Base-by-base conservation (phyloP, 306 rosid species). In the Geum urbanum region DNA sequence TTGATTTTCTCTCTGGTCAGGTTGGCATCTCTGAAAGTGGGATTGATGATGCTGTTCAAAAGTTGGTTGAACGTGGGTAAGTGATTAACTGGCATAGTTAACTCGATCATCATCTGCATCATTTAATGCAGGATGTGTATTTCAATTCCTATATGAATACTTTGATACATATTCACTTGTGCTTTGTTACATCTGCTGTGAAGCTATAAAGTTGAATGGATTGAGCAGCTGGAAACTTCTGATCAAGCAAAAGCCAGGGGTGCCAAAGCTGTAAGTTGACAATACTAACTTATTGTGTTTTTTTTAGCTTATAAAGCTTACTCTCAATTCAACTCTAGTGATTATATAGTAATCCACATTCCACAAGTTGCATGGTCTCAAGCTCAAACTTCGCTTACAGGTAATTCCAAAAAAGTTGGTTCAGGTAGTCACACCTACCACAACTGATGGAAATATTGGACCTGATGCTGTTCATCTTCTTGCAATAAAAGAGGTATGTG, bases 21-120 rank as follows among this genome's bases (percentile, higher is more conserved):
- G 98, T 92, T 78, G 98, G 98, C 59, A 86, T 92, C 70, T 87
- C 96, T 81, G 98, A 92, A 81, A 88, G 96, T 87, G 98, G 98
- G 74, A 90, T 92, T 85, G 98, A 90, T 61, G 91, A 86, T 81
- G 98, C 98, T 76, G 81, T 92, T 76, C 89, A 88, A 55, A 94
- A 90, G 81, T 83, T 94, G 74, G 98, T 94, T 78, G 90, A 92
- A 66, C 89, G 94, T 32, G 98, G 97, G 98, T 94, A 88, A 79
- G 98, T 75, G 70, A 37, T 66, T 80, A 69, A 54, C 48, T 40
- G 79, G 41, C 46, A 64, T 74, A 75, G 61, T 3, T 50, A 24
- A 50, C 35, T 44, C 48, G 41, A 16, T 69, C 60, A 35, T 20
- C 32, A 27, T 73, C 54, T 60, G 60, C 53, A 47, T 53, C 32